These are phyloP conservation scores for Pseudonitzschia multistriata DNA, from an alignment of 108 stramenopile genomes.

Conservation along the genomic window DNA sequence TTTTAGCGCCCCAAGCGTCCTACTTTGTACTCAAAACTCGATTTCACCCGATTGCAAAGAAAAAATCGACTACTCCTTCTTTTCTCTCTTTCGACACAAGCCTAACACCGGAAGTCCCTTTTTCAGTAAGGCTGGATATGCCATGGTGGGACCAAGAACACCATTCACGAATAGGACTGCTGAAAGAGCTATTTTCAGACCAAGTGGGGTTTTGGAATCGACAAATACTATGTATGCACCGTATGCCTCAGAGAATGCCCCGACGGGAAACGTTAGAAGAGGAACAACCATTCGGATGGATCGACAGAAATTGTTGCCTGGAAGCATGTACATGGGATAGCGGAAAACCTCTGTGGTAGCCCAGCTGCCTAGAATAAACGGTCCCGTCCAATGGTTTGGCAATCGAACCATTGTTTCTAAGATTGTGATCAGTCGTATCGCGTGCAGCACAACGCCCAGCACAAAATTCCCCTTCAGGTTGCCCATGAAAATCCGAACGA, in stretches of 20 bases:
- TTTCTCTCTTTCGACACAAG: background rate
- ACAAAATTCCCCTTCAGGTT: constrained; percentile 45
- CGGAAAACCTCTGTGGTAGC: constrained; percentile 46
- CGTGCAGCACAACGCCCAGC: constrained; percentile 36
- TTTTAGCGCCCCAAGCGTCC: too few species aligned
- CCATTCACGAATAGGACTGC: constrained; percentile 40
- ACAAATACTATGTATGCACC: constrained; percentile 39
- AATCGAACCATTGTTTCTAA: constrained; percentile 26
- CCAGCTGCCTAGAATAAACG: constrained; percentile 35
- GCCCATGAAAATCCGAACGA: constrained; percentile 44
- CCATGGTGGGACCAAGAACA: constrained; percentile 46
- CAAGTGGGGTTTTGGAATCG: constrained; percentile 5
- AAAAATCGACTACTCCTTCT: background rate
- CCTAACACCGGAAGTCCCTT: constrained; percentile 48
- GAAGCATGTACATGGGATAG: constrained; percentile 60
- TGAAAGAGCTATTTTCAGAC: constrained; percentile 31
- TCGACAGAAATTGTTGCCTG: constrained; percentile 25
- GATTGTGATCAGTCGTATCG: constrained; percentile 38
- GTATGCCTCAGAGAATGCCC: constrained; percentile 31
- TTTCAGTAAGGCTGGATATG: constrained; percentile 49
- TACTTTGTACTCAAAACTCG: too few species aligned
- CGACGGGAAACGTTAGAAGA: constrained; percentile 47
- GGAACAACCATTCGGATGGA: constrained; percentile 43
- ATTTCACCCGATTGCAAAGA: too few species aligned
- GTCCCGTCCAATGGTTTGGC: constrained; percentile 10